Percentiles rank a stretch among this genome's conserved stretches.
Conservation (phyloP, 1,284 basidiomycete species). For the Mrakiaceae sp. region DNA sequence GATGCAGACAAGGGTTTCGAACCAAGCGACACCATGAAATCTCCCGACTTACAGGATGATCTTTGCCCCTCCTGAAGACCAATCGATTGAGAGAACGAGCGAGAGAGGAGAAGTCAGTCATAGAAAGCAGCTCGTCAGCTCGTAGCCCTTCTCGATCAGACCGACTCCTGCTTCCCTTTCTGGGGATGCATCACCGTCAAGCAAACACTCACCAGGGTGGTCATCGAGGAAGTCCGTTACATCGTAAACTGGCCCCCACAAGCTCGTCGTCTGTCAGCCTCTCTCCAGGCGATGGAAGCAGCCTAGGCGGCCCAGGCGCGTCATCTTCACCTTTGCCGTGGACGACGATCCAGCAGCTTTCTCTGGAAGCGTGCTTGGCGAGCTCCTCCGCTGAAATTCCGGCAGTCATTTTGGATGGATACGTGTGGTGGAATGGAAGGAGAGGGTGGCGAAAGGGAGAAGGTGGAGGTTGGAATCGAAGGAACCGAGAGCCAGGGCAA, state of each 20-base stretch:
- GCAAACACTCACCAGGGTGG: constrained; percentile 4
- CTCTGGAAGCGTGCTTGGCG: constrained; percentile 32
- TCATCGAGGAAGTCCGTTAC: constrained; percentile 58
- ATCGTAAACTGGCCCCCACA: constrained; percentile 55
- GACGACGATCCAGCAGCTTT: constrained; percentile 74
- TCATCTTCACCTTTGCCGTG: constrained; percentile 48
- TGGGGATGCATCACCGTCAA: constrained; percentile 2
- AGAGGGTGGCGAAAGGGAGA: too few relatives aligned
- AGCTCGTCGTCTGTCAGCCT: background rate
- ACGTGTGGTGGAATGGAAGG: too few relatives aligned
- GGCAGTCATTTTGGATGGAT: too few relatives aligned
- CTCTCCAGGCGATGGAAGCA: background rate
- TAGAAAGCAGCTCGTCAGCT: background rate
- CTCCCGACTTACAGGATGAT: constrained; percentile 40
- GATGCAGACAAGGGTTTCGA: too few relatives aligned
- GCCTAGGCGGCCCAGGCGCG: constrained; percentile 3
- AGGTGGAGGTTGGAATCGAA: too few relatives aligned
- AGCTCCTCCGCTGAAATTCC: constrained; percentile 23
- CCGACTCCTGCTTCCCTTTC: constrained; percentile 52
- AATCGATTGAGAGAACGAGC: background rate
- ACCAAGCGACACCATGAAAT: constrained; percentile 25
- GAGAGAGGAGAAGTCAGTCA: constrained; percentile 3
- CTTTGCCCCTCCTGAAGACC: constrained; percentile 43
- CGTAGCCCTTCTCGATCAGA: background rate
- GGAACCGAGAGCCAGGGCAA: too few relatives aligned